Evolutionary conservation across 768 basidiomycete species (phyloP).

Genomic region (Rhizopogon roseolus): DNA sequence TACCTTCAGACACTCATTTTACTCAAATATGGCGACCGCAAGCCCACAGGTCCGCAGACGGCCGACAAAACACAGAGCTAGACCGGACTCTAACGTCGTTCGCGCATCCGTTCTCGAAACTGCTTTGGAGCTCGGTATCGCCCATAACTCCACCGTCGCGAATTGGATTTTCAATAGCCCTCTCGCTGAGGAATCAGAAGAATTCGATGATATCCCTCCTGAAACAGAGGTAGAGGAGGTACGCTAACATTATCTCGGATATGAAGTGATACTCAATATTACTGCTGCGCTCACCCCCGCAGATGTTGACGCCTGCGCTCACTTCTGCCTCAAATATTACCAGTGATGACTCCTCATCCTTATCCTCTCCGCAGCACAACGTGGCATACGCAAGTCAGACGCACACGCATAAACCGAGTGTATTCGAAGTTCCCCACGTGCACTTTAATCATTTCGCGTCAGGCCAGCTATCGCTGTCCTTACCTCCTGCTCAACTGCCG

Average conservation of each 20-base stretch:
- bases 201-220: constrained; percentile 17
- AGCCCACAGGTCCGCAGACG: constrained; percentile 20
- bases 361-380: constrained; percentile 19
- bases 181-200: constrained; percentile 53
- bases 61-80: constrained; percentile 16
- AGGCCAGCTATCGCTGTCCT: constrained; percentile 24
- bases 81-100: constrained; percentile 53
- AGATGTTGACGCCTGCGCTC: constrained; percentile 28
- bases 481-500: constrained; percentile 14
- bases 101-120: constrained; percentile 74
- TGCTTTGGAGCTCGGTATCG: constrained; percentile 64
- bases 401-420: constrained; percentile 23
- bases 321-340: constrained; percentile 37
- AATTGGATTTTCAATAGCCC: constrained; percentile 72
- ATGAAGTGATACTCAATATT: not conserved
- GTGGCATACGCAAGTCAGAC: constrained; percentile 15
- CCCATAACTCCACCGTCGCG: constrained; percentile 52
- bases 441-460: constrained; percentile 26
- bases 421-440: constrained; percentile 24
- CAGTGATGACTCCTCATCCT: constrained; percentile 37
- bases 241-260: constrained; percentile 6
- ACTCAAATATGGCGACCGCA: constrained; percentile 15
- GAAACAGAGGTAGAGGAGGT: constrained; percentile 24
- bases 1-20: constrained; percentile 5
- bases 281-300: constrained; percentile 4